Evolutionary conservation across 164 flowering plant genomes (phyloP), one percentile per base, ranked within the genome.

Genomic region (Macadamia tetraphylla): DNA sequence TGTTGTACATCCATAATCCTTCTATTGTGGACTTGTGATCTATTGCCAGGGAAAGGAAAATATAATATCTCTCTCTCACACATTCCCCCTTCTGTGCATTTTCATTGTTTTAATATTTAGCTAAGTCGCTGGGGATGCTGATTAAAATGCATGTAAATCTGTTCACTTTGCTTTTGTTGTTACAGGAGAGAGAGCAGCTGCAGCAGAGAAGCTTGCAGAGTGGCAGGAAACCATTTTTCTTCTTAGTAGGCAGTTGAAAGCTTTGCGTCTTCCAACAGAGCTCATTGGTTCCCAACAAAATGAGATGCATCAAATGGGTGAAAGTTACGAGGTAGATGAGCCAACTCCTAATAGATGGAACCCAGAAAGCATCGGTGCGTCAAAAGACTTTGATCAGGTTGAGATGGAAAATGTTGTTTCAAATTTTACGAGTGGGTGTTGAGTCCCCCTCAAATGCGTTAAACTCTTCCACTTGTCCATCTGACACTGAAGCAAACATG

Each of bases 161-260:
- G 18, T 15, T 9, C 32, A 30, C 58, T 32, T 63, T 63, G 10
- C 43, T 68, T 67, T 64, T 71, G 53, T 63, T 32, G 6, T 66
- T 35, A 8, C 81, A 91, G 97, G 96, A 89, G 66, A 82, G 46
- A 72, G 97, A 89, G 81, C 86, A 32, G 87, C 91, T 64, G 97
- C 98, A 40, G 95, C 98, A 58, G 99, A 87, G 77, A 94, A 86
- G 79, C 81, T 94, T 14, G 97, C 97, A 3, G 90, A 90, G 75
- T 94, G 99, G 73, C 99, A 94, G 74, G 97, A 94, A 76, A 94
- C 94, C 58, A 90, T 94, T 71, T 82, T 83, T 76, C 87, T 92
- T 77, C 96, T 94, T 6, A 88, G 97, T 49, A 88, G 77, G 83
- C 98, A 95, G 69, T 77, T 92, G 76, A 84, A 89, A 40, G 46